Evolutionary conservation across 202 grass and related monocot genomes (phyloP), one percentile per base, ranked within the genome.

Genomic region (Panicum virgatum): DNA sequence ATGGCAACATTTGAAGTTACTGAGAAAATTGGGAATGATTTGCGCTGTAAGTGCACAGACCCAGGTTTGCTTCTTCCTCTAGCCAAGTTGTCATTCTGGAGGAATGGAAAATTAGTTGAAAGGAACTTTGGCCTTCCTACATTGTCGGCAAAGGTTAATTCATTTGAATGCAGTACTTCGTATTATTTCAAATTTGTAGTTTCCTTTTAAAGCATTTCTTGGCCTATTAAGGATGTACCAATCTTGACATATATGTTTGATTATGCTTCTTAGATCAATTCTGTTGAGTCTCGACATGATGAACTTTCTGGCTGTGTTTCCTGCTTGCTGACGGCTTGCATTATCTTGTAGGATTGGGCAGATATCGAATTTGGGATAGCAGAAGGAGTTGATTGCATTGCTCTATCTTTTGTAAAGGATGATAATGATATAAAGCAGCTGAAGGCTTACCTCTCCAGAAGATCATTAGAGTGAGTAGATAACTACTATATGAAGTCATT

Each of bases 51-150:
- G 64, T 91, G 92, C 77, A 91, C 81, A 8, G 80, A 94, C 43
- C 89, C 89, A 67, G 88, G 92, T 53, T 81, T 94, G 73, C 89
- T 94, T 82, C 89, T 94, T 69, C 89, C 92, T 85, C 83, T 47
- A 80, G 92, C 89, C 75, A 91, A 91, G 80, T 72, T 91, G 79
- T 91, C 89, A 79, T 87, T 91, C 75, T 94, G 89, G 92, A 94
- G 92, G 74, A 63, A 87, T 22, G 69, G 73, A 76, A 82, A 85
- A 71, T 83, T 94, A 84, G 84, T 91, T 78, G 80, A 86, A 83
- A 82, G 89, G 83, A 89, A 91, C 77, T 89, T 86, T 85, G 77
- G 80, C 42, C 86, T 91, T 78, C 89, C 86, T 66, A 91, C 80
- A 51, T 82, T 94, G 66, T 89, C 86, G 10, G 50, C 73, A 78